Evolutionary conservation across 306 rosid species (phyloP).

Genomic region (Arachis stenosperma): DNA sequence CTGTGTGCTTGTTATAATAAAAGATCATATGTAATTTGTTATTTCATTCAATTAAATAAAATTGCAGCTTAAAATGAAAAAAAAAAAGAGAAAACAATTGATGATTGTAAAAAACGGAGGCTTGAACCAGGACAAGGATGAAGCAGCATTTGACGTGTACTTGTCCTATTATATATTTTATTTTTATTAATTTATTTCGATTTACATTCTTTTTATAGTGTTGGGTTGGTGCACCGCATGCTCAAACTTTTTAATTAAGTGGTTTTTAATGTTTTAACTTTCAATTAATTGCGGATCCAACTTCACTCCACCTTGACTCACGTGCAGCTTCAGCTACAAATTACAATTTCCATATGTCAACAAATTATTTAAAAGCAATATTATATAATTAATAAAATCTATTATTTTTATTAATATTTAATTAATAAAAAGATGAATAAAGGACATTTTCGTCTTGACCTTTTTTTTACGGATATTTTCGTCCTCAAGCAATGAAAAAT

Average conservation of each 20-base stretch:
- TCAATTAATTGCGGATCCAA: neutral
- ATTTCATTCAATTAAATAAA: neutral
- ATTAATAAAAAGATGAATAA: too few species aligned
- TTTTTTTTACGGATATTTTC: too few species aligned
- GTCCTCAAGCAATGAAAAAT: too few species aligned
- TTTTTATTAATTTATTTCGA: too few species aligned
- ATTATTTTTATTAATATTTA: too few species aligned
- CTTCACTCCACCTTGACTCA: conserved; percentile 18
- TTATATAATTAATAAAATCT: too few species aligned
- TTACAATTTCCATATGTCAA: neutral
- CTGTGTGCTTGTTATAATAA: neutral
- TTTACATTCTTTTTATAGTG: neutral
- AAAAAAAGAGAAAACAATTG: too few species aligned
- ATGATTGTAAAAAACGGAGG: neutral
- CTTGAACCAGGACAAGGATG: conserved; percentile 1
- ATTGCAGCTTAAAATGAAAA: too few species aligned
- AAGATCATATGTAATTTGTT: neutral
- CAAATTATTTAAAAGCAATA: neutral
- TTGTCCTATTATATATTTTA: conserved; percentile 9
- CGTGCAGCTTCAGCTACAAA: conserved; percentile 18
- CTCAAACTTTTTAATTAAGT: neutral
- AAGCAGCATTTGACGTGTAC: conserved; percentile 5
- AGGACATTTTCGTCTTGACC: too few species aligned
- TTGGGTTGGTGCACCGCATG: conserved; percentile 9
- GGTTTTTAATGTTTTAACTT: neutral